Base-by-base conservation (phyloP, 352 stramenopile genomes). In the Globisporangium cylindrosporum region DNA sequence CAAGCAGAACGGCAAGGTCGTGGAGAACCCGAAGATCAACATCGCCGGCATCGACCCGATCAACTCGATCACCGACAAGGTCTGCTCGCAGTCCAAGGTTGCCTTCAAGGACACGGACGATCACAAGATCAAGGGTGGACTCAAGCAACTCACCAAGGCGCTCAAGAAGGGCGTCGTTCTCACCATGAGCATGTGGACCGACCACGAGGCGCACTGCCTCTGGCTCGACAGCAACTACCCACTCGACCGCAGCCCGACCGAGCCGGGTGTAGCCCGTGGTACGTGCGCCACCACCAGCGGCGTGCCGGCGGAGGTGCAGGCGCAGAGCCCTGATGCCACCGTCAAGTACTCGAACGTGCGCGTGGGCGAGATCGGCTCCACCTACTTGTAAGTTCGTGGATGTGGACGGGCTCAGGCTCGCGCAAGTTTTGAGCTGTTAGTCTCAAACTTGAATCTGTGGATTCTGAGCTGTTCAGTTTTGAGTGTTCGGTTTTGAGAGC, bases 211-310 rank as follows among this genome's bases (percentile, higher is more conserved):
- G 27, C 76, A 93, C 63, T 90, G 78, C 56, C 75, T 87, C 27
- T 93, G 85, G 85, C 77, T 93, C 22, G 85, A 93, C 74, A 86
- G 77, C 69, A 80, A 65, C 63, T 91, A 88, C 68, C 85, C 85
- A 0, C 48, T 71, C 25, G 70, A 70, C 59, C 75, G 75, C 9
- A 75, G 82, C 43, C 58, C 78, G 0, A 70, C 63, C 10, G 69
- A 73, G n/a, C 82, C 83, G 18, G 85, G 85, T 38, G 78, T 90
- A 2, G 72, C 66, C 63, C 85, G 81, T 10, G 83, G 81, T 43
- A 60, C 76, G 60, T 93, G 86, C 53, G 70, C 83, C 22, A 88
- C 76, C 12, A 82, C 73, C 4, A 66, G 81, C 64, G 83, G 84
- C 58, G 68, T 71, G 62, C 85, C 85, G 6, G 67, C 64, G 24